phyloP scores from a whole-genome alignment of 164 flowering plant species.

The Paratinospora sagittata region DNA sequence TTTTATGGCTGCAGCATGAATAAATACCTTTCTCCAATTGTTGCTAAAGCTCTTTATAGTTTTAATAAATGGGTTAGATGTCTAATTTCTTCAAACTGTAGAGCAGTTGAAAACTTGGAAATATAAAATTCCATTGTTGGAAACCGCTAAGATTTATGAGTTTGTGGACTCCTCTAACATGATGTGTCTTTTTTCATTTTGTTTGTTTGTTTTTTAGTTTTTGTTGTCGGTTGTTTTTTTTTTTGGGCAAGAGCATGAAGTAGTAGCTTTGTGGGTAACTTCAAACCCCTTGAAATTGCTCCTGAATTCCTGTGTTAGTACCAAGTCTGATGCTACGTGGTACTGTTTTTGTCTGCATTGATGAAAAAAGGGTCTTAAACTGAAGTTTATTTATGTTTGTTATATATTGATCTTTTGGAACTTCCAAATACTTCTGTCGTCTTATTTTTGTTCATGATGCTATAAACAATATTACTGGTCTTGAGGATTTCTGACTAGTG shows the following conservation, averaged over 20 bases:
- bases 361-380: neutral
- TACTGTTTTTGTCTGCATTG: neutral
- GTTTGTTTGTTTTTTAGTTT: too few relatives aligned
- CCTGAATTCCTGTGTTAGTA: neutral
- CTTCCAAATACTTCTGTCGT: neutral
- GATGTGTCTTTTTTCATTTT: neutral
- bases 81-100: neutral
- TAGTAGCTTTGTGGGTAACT: neutral
- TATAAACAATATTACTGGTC: neutral
- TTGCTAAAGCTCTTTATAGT: neutral
- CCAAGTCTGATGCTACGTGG: neutral
- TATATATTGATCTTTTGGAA: neutral
- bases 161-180: neutral
- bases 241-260: too few relatives aligned
- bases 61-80: neutral
- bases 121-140: neutral
- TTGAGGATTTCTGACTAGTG: constrained; percentile 5
- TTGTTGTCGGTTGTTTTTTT: too few relatives aligned
- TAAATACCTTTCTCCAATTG: neutral
- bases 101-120: neutral
- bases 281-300: neutral
- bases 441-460: neutral
- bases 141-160: neutral
- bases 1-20: neutral
- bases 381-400: neutral